A percentile compares a stretch with the other conserved stretches of the same genome.
Conservation (phyloP, 495 filamentous ascomycete genomes). For the Penicillium desertorum region DNA sequence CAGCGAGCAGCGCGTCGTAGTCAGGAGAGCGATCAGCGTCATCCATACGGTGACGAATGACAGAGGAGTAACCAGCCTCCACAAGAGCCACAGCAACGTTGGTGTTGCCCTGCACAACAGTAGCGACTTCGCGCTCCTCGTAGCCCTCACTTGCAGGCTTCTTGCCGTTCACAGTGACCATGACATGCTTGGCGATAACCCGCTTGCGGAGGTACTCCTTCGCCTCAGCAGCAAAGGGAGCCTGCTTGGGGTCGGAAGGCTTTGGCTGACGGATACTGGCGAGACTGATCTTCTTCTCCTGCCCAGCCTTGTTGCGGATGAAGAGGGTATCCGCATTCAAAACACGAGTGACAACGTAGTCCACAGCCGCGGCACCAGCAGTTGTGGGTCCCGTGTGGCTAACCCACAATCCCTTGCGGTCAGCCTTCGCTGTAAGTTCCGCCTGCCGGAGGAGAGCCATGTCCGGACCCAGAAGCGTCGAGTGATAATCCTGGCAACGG, state of each 20-base stretch:
- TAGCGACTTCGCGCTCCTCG: constrained; percentile 92
- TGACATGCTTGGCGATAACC: constrained; percentile 92
- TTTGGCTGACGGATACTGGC: constrained; percentile 93
- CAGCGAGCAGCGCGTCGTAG: constrained; percentile 88
- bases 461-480: constrained; percentile 76
- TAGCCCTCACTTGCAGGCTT: constrained; percentile 87
- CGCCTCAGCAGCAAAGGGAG: constrained; percentile 85
- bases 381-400: constrained; percentile 64
- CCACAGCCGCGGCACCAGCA: constrained; percentile 56
- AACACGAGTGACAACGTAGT: constrained; percentile 81
- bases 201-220: constrained; percentile 95
- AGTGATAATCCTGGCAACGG: constrained; percentile 91
- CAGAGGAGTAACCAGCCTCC: constrained; percentile 87
- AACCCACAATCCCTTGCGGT: constrained; percentile 73
- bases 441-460: constrained; percentile 86
- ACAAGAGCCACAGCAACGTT: constrained; percentile 84
- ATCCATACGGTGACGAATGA: constrained; percentile 89
- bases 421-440: constrained; percentile 78
- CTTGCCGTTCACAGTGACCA: constrained; percentile 83
- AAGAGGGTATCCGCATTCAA: constrained; percentile 87
- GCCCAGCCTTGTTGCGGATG: constrained; percentile 75
- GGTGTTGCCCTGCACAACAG: constrained; percentile 76
- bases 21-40: constrained; percentile 89
- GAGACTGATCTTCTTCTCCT: constrained; percentile 85
- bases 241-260: constrained; percentile 73